phyloP scores from a whole-genome alignment of 1,284 basidiomycete genomes.

The Puccinia coronata region DNA sequence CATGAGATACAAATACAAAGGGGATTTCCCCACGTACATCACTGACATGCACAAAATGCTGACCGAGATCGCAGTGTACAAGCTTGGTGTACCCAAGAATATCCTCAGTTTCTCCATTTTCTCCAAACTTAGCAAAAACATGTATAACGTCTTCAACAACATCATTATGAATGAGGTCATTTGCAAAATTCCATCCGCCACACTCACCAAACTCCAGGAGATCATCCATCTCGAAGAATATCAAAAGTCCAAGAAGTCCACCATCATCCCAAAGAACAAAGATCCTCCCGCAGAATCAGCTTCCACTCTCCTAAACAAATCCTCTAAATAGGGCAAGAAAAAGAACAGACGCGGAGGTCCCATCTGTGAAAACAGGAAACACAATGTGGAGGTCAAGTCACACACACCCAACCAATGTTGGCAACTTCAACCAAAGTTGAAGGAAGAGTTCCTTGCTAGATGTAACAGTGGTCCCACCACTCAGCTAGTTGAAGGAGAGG shows the following conservation, averaged over 20 bases:
- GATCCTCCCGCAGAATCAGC: too few species aligned
- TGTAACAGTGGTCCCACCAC: neutral
- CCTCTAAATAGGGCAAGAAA: neutral
- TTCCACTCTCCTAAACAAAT: neutral
- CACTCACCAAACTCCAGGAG: neutral
- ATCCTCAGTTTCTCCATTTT: neutral
- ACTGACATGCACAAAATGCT: neutral
- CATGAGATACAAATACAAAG: neutral
- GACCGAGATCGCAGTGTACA: neutral
- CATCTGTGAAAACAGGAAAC: neutral
- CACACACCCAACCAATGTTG: neutral
- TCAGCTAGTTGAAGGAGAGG: neutral
- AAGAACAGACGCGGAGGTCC: neutral
- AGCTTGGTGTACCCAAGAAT: neutral
- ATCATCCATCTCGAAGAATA: neutral
- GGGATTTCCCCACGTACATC: neutral
- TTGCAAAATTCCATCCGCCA: neutral
- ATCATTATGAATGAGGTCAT: neutral
- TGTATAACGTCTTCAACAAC: neutral
- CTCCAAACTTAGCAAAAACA: neutral
- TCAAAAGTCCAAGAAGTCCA: neutral
- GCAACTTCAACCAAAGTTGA: neutral
- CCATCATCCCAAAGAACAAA: too few species aligned
- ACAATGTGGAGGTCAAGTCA: neutral
- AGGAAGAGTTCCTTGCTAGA: neutral